A percentile compares a stretch with the other conserved stretches of the same genome.
phyloP scores from a whole-genome alignment of 352 stramenopile genomes.

The Phytophthora nicotianae region DNA sequence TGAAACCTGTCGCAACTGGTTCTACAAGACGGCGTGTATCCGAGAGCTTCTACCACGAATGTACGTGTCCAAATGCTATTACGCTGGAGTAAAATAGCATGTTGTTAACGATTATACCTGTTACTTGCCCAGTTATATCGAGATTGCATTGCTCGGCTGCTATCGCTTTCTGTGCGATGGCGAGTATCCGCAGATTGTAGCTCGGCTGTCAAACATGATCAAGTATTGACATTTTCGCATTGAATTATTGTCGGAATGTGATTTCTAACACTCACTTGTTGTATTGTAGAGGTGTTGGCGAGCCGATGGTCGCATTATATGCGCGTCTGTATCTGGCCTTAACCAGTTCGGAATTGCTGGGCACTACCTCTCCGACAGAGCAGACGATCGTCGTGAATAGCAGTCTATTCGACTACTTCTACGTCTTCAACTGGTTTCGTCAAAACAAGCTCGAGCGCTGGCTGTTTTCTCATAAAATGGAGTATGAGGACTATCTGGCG shows the following conservation, averaged over 20 bases:
- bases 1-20: conserved; percentile 94
- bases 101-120: background rate
- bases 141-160: conserved; percentile 87
- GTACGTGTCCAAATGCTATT: conserved; percentile 35
- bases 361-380: conserved; percentile 40
- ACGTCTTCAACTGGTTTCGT: conserved; percentile 79
- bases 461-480: conserved; percentile 59
- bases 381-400: conserved; percentile 53
- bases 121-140: conserved; percentile 66
- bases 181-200: conserved; percentile 89
- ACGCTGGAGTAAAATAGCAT: background rate
- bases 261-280: conserved; percentile 23
- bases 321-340: conserved; percentile 84
- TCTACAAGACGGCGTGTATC: conserved; percentile 95
- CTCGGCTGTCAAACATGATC: conserved; percentile 86
- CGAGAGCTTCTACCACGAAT: conserved; percentile 91
- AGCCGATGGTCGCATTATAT: conserved; percentile 90
- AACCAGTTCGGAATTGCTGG: conserved; percentile 64
- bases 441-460: conserved; percentile 57
- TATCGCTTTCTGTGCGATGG: conserved; percentile 91
- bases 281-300: conserved; percentile 73
- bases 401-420: conserved; percentile 91
- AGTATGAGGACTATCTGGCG: conserved; percentile 65
- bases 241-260: conserved; percentile 14
- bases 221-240: conserved; percentile 50